These are phyloP conservation scores for Podospora pseudoanserina DNA, from an alignment of 495 filamentous ascomycete genomes.

Conservation along the genomic window DNA sequence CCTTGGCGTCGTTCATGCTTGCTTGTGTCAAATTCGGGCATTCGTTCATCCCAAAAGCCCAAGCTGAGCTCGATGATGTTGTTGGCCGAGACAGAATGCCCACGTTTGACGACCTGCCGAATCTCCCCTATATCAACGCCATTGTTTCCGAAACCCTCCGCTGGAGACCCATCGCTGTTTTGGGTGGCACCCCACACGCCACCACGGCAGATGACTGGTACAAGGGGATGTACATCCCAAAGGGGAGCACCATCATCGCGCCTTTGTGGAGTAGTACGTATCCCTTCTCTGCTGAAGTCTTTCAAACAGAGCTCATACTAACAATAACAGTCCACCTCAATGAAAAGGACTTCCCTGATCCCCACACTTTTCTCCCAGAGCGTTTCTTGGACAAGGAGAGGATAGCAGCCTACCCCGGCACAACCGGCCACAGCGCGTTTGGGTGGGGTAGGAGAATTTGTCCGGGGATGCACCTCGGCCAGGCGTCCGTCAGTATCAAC, in stretches of 20 bases:
- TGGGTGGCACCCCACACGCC: slow-evolving; percentile 57
- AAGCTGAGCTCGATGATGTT: slow-evolving; percentile 54
- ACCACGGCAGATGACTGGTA: slow-evolving; percentile 55
- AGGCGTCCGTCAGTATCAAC: slow-evolving; percentile 48
- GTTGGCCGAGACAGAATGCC: slow-evolving; percentile 51
- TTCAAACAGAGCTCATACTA: not conserved
- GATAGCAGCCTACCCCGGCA: slow-evolving; percentile 46
- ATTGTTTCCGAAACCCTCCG: slow-evolving; percentile 51
- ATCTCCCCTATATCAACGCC: slow-evolving; percentile 45
- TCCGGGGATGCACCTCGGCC: slow-evolving; percentile 51
- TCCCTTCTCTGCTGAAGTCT: not conserved
- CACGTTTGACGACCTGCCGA: slow-evolving; percentile 43
- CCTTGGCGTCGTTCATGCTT: slow-evolving; percentile 53
- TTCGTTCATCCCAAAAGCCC: slow-evolving; percentile 44
- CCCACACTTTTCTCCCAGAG: slow-evolving; percentile 49
- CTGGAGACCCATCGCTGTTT: slow-evolving; percentile 48
- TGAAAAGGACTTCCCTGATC: slow-evolving; percentile 55
- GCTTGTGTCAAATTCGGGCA: slow-evolving; percentile 52
- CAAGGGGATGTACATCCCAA: slow-evolving; percentile 49
- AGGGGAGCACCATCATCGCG: slow-evolving; percentile 52
- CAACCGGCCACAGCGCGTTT: slow-evolving; percentile 54
- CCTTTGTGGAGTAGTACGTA: slow-evolving; percentile 38
- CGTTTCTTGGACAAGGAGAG: slow-evolving; percentile 32
- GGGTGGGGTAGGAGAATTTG: slow-evolving; percentile 58
- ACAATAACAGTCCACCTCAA: slow-evolving; percentile 46